Base-by-base conservation (phyloP, 805 yeast species). In the Ogataea allantospora region DNA sequence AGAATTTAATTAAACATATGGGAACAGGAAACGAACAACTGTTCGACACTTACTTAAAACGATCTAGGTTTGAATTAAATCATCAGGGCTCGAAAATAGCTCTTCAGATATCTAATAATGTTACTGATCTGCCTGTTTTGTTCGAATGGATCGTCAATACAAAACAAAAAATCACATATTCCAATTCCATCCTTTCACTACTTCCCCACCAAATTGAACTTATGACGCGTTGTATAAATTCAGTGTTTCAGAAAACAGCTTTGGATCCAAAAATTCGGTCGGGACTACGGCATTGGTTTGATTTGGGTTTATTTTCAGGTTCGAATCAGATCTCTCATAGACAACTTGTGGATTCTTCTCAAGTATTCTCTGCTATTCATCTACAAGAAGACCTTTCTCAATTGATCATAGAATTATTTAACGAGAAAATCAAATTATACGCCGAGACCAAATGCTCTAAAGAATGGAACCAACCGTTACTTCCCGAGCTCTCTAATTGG, bases 401-500 rank as follows among this genome's bases (percentile, higher is more conserved):
- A 17, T 29, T 59, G 4, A 50, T 74, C 3, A 60, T 72, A 8
- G 57, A 63, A 13, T 45, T 72, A 7, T 61, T 75, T 1, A 63
- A 65, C 7, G 45, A 46, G 3, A 59, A 60, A 24, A 68, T 76
- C n/a, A 55, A 52, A 17, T 30, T 41, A 5, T 58, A 60, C 40
- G 59, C 73, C 5, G 33, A 41, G 2, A 28, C 23, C 4, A 49
- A 53, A 10, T 70, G 71, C 43, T 38, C 63, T 1, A 46, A 44
- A 2, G 54, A 55, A 1, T 75, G 77, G 77, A 48, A 62, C 30
- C 44, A 28, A n/a, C 68, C 71, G 0, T 49, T 64, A 1, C 49
- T 73, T 11, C 47, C 48, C 0, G 36, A 42, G 2, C 56, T 75
- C 4, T 53, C 64, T 33, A 39, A 48, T 9, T 74, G 70, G 68